Percentiles rank a stretch among this genome's conserved stretches.
phyloP scores from a whole-genome alignment of 1,284 basidiomycete species.

The Sporisorium scitamineum region DNA sequence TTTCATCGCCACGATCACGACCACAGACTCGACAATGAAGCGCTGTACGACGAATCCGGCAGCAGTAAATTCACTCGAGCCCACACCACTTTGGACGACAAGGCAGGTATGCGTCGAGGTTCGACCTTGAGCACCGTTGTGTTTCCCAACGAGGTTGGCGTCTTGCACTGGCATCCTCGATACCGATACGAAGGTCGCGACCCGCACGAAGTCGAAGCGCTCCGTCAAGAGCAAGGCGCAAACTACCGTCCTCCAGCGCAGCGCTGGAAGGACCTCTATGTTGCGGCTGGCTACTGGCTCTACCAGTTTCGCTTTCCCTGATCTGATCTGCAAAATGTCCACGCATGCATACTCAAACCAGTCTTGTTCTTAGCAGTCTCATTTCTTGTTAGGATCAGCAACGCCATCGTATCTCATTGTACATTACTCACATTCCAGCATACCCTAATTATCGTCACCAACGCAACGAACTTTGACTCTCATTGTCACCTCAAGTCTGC shows the following conservation, averaged over 20 bases:
- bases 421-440: neutral
- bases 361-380: neutral
- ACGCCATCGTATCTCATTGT: neutral
- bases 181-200: constrained; percentile 16
- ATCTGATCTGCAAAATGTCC: neutral
- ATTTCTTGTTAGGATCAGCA: neutral
- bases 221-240: neutral
- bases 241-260: neutral
- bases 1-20: neutral
- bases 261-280: constrained; percentile 31
- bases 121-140: constrained; percentile 14
- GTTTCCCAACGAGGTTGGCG: constrained; percentile 14
- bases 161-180: constrained; percentile 32
- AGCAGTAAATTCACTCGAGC: neutral
- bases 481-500: neutral
- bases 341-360: neutral
- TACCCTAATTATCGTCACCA: neutral
- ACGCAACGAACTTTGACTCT: neutral
- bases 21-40: neutral
- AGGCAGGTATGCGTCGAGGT: neutral
- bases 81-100: neutral
- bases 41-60: constrained; percentile 13
- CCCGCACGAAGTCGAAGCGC: constrained; percentile 9
- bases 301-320: constrained; percentile 42
- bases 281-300: constrained; percentile 22